phyloP scores from a whole-genome alignment of 192 early-diverging fungal genomes.

The Coemansia sp. region DNA sequence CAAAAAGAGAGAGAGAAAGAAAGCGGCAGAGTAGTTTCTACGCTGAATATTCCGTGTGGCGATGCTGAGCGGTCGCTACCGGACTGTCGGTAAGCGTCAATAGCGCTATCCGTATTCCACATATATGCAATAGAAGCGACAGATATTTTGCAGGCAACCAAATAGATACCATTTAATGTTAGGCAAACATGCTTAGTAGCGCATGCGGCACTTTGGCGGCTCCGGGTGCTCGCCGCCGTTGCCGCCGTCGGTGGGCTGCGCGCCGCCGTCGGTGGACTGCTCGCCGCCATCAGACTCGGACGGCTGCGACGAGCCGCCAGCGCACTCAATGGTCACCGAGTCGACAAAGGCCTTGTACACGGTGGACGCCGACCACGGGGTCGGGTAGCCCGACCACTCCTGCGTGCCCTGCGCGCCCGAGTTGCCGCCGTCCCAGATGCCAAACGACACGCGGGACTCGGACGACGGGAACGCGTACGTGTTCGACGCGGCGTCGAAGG shows the following conservation, averaged over 20 bases:
- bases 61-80: too few relatives aligned
- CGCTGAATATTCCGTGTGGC: too few relatives aligned
- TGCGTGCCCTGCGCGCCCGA: slow-evolving; percentile 51
- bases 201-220: not conserved
- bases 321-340: slow-evolving; percentile 52
- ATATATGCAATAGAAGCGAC: not conserved
- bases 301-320: slow-evolving; percentile 14
- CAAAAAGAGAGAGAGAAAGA: too few relatives aligned
- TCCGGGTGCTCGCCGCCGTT: slow-evolving; percentile 1
- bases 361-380: slow-evolving; percentile 47
- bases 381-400: slow-evolving; percentile 60
- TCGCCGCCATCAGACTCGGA: not conserved
- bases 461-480: slow-evolving; percentile 50
- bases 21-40: too few relatives aligned
- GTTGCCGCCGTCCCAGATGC: slow-evolving; percentile 66
- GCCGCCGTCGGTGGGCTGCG: not conserved
- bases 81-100: too few relatives aligned
- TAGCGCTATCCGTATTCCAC: not conserved
- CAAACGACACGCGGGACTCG: slow-evolving; percentile 55
- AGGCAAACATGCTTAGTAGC: not conserved
- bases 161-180: too few relatives aligned
- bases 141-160: too few relatives aligned
- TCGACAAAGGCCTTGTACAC: slow-evolving; percentile 56
- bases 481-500: slow-evolving; percentile 34
- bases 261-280: not conserved